Percentiles rank a stretch among this genome's conserved stretches.
These are phyloP conservation scores for bread wheat (Triticum aestivum) DNA, from an alignment of 176 grass and related monocot genomes.

Conservation along the genomic window IWGSC_CS_RefSeq_v2.1 NC_057812.1:111970158-111970657, in stretches of 20 bases:
- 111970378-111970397: background rate
- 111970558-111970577: constrained; percentile 38
- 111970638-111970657: background rate
- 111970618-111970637: background rate
- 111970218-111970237: constrained; percentile 1
- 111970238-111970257: constrained; percentile 1
- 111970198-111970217: background rate
- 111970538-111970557: constrained; percentile 33
- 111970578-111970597: constrained; percentile 44
- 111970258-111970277: constrained; percentile 5
- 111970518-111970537: constrained; percentile 25
- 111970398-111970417: background rate
- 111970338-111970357: background rate
- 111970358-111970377: constrained; percentile 25
- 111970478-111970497: background rate
- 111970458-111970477: background rate
- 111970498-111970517: background rate
- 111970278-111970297: constrained; percentile 5
- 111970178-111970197: background rate
- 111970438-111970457: background rate
- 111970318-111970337: background rate
- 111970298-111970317: constrained; percentile 11
- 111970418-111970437: background rate
- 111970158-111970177: too few relatives aligned
- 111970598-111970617: constrained; percentile 30